These are phyloP conservation scores for Pyrenophora tritici-repentis DNA, from an alignment of 2,329 filamentous ascomycete species.

Conservation along the genomic window DNA sequence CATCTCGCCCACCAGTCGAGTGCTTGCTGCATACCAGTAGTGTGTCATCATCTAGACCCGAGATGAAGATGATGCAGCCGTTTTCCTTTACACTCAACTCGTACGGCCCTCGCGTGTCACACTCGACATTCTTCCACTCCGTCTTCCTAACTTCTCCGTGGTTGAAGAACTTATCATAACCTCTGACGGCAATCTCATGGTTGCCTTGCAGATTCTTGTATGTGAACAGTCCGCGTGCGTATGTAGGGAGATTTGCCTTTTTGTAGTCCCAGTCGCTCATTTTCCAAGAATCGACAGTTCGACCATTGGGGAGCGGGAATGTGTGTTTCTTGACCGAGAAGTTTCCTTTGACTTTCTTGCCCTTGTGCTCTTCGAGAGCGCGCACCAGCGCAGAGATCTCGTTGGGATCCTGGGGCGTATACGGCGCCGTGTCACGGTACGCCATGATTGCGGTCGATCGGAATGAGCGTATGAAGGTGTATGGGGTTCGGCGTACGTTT, in stretches of 20 bases:
- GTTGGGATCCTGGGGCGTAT: slow-evolving; percentile 69
- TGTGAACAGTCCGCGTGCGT: slow-evolving; percentile 94
- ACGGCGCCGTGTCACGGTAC: slow-evolving; percentile 61
- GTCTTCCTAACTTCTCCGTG: slow-evolving; percentile 80
- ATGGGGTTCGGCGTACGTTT: neutral
- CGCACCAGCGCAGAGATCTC: slow-evolving; percentile 70
- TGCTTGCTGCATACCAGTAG: slow-evolving; percentile 99
- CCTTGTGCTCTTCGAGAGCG: slow-evolving; percentile 64
- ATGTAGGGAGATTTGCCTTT: slow-evolving; percentile 80
- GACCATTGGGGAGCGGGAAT: slow-evolving; percentile 69
- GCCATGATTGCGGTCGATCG: slow-evolving; percentile 54
- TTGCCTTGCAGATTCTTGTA: slow-evolving; percentile 67
- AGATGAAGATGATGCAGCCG: slow-evolving; percentile 98
- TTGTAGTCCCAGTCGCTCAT: slow-evolving; percentile 98
- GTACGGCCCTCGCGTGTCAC: slow-evolving; percentile 81
- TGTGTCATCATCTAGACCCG: slow-evolving; percentile 85
- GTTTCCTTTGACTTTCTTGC: slow-evolving; percentile 52
- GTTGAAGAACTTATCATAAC: slow-evolving; percentile 99
- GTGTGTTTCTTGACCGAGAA: slow-evolving; percentile 82
- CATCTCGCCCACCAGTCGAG: slow-evolving; percentile 80
- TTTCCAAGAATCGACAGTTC: slow-evolving; percentile 86
- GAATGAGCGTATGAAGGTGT: neutral
- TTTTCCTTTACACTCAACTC: slow-evolving; percentile 98
- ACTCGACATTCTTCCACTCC: slow-evolving; percentile 78
- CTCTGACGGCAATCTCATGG: slow-evolving; percentile 80